These are phyloP conservation scores for Fusarium denticulatum DNA, from an alignment of 2,329 filamentous ascomycete species.

Conservation along the genomic window DNA sequence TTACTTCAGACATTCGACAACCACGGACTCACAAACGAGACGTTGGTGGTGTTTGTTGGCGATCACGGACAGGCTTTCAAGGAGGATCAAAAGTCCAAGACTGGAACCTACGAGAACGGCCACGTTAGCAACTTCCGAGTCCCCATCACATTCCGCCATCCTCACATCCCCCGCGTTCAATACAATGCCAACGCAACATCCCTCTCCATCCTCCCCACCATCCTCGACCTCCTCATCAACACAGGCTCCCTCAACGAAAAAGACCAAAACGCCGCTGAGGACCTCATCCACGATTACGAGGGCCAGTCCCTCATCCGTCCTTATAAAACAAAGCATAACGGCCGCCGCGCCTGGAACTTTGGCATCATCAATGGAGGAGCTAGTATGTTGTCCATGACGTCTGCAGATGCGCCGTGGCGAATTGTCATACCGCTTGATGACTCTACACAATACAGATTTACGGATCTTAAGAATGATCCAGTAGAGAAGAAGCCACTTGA, in stretches of 20 bases:
- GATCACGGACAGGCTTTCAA: constrained; percentile 50
- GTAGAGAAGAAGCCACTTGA: constrained; percentile 43
- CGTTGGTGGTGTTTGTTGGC: constrained; percentile 47
- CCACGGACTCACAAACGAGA: constrained; percentile 48
- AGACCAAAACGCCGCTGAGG: constrained; percentile 40
- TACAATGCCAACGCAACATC: constrained; percentile 47
- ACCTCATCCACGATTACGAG: constrained; percentile 48
- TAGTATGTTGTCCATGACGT: constrained; percentile 47
- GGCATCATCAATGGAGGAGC: constrained; percentile 49
- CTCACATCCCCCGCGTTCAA: constrained; percentile 45
- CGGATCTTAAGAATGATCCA: constrained; percentile 43
- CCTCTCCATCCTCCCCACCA: constrained; percentile 48
- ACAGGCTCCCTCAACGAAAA: constrained; percentile 45
- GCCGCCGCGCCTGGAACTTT: constrained; percentile 48
- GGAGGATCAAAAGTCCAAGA: constrained; percentile 44
- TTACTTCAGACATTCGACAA: constrained; percentile 47
- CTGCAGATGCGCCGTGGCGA: constrained; percentile 46
- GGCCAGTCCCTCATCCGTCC: constrained; percentile 49
- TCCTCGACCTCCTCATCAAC: constrained; percentile 50
- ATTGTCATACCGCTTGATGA: constrained; percentile 48
- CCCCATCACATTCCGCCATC: constrained; percentile 48
- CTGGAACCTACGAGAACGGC: constrained; percentile 48
- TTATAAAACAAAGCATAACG: constrained; percentile 37
- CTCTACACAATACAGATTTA: constrained; percentile 49
- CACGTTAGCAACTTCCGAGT: constrained; percentile 49